phyloP scores from a whole-genome alignment of 768 basidiomycete species.

The Pleurotus tuber-regium region DNA sequence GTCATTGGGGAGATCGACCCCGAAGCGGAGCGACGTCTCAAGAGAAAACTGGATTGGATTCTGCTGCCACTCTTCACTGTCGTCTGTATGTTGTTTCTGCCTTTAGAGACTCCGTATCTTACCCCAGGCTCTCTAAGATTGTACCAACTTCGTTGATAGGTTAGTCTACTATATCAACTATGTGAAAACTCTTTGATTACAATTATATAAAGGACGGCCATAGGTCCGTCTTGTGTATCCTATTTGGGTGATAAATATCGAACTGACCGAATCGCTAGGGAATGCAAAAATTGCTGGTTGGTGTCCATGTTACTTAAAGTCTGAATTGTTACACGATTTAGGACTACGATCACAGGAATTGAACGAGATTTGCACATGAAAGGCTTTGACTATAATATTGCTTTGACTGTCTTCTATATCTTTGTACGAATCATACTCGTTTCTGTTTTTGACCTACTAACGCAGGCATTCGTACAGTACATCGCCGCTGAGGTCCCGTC shows the following conservation, averaged over 20 bases:
- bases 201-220: conserved; percentile 18
- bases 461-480: conserved; percentile 23
- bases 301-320: background rate
- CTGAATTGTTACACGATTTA: background rate
- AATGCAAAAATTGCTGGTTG: conserved; percentile 35
- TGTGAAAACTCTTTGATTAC: background rate
- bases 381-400: conserved; percentile 39
- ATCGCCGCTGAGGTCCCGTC: conserved; percentile 38
- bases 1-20: conserved; percentile 24
- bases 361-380: conserved; percentile 40
- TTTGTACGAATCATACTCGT: conserved; percentile 21
- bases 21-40: conserved; percentile 30
- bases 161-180: conserved; percentile 7
- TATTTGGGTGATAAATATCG: conserved; percentile 1
- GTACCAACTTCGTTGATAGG: conserved; percentile 38
- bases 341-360: conserved; percentile 23
- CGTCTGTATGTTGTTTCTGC: conserved; percentile 29
- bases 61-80: conserved; percentile 37
- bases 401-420: conserved; percentile 40
- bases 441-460: background rate
- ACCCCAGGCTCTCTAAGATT: conserved; percentile 21
- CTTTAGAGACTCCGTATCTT: background rate
- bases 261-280: conserved; percentile 13
- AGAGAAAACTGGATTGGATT: conserved; percentile 32
- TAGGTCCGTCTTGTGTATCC: conserved; percentile 13